Evolutionary conservation across 306 rosid genomes (phyloP), one percentile per base, ranked within the genome.

Genomic region (Urtica urens): DNA sequence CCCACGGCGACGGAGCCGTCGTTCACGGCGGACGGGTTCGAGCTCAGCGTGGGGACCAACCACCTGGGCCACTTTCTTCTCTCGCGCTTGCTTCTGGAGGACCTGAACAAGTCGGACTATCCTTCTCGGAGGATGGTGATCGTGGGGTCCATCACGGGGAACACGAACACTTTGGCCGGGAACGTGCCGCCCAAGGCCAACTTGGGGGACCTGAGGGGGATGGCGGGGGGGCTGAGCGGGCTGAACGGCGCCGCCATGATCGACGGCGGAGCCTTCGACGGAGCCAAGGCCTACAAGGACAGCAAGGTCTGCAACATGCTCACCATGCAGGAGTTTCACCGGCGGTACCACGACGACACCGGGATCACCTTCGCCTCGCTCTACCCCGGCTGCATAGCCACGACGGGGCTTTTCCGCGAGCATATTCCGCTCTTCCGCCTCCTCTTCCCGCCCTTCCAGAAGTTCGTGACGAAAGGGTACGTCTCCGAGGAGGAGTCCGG

Each of bases 271-370:
- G 81, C 69, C 15, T 92, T 85, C 50, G 99, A 92, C 16, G 99
- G 99, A 7, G 99, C 99, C 59, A 92, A 92, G 78, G 99, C 99
- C 14, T 92, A 85, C 79, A 92, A 92, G 73, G 99, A 92, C 86
- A 85, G 96, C 83, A 92, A 85, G 67, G 96, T 92, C 23, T 92
- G 96, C 75, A 92, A 92, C 49, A 92, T 92, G 99, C 94, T 92
- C 41, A 82, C 79, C 40, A 90, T 92, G 99, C 96, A 85, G 60
- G 94, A 90, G 68, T 85, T 77, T 66, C 96, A 92, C 57, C 71
- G 72, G 62, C 74, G 87, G 23, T 82, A 18, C 78, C 87, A 85
- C 2, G 99, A 85, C 72, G 96, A 92, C 49, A 85, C 99, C 10
- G 99, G 96, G 41, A 53, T 92, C 52, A 73, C 95, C 50, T 92